Conservation (phyloP, 2,329 filamentous ascomycete species). For the Penicillium brevicompactum region DNA sequence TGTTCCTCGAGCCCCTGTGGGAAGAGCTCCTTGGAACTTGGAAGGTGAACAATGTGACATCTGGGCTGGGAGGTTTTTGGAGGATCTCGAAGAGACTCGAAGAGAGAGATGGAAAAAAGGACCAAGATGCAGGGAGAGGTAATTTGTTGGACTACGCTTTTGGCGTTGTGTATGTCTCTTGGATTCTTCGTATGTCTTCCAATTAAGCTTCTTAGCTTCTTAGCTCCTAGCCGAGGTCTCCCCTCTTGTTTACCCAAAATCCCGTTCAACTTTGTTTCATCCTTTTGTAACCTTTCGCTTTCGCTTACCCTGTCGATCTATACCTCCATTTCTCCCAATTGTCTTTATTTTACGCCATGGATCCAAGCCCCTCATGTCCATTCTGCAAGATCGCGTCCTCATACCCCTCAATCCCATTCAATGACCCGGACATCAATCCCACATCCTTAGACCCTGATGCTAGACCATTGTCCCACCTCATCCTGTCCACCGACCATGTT, state of each 20-base stretch:
- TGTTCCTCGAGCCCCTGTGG: no score
- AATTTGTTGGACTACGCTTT: slow-evolving; percentile 1
- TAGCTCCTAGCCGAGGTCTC: not conserved
- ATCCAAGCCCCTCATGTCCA: slow-evolving; percentile 45
- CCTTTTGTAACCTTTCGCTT: not conserved
- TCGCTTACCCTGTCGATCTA: no score
- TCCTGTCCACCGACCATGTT: slow-evolving; percentile 75
- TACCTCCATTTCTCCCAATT: not conserved
- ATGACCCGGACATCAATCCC: slow-evolving; percentile 28
- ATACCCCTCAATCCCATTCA: slow-evolving; percentile 45
- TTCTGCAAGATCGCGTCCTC: slow-evolving; percentile 61
- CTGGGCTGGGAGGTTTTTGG: not conserved
- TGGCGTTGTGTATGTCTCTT: no score
- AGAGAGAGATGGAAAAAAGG: not conserved
- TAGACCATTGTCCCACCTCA: slow-evolving; percentile 50
- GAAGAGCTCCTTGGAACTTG: no score
- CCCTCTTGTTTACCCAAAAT: not conserved
- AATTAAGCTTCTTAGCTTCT: not conserved
- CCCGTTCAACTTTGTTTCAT: not conserved
- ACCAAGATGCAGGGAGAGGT: not conserved
- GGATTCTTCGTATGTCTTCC: not conserved
- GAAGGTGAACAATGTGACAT: no score
- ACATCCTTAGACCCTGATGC: slow-evolving; percentile 10
- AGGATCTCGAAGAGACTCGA: no score
- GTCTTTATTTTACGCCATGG: slow-evolving; percentile 9